phyloP scores from a whole-genome alignment of 441 rosid species.

The Sinapis alba region DNA sequence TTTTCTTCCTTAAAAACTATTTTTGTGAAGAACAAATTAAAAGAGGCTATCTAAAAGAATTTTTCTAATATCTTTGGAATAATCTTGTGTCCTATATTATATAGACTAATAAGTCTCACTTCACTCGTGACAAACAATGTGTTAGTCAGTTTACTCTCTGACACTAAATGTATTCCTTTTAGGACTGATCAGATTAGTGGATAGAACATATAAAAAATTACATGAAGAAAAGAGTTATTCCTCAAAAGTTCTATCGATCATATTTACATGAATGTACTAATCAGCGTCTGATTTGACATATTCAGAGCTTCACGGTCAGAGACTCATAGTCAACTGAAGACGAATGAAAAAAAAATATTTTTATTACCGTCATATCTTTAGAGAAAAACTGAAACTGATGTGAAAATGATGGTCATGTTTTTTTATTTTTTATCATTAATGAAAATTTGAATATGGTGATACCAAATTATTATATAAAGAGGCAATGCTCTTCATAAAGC shows the following conservation, averaged over 20 bases:
- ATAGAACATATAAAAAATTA: too few relatives aligned
- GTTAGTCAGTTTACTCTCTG: too few relatives aligned
- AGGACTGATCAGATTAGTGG: too few relatives aligned
- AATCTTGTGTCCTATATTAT: too few relatives aligned
- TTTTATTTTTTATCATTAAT: background rate
- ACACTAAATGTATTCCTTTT: too few relatives aligned
- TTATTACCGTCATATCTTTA: background rate
- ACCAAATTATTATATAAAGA: slow-evolving; percentile 20
- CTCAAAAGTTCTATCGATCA: background rate
- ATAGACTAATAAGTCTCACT: too few relatives aligned
- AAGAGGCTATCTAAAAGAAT: too few relatives aligned
- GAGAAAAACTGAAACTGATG: background rate
- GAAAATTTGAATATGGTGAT: slow-evolving; percentile 5
- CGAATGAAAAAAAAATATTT: background rate
- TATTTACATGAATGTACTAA: background rate
- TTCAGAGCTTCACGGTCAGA: slow-evolving; percentile 6
- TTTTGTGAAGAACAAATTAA: too few relatives aligned
- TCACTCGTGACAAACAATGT: too few relatives aligned
- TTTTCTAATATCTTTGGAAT: too few relatives aligned
- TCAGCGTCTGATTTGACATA: slow-evolving; percentile 11
- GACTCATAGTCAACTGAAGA: background rate
- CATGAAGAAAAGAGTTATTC: background rate
- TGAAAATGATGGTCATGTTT: background rate
- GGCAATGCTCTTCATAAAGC: slow-evolving; percentile 9
- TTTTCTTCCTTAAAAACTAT: too few relatives aligned